Evolutionary conservation across 495 filamentous ascomycete genomes (phyloP), one percentile per base, ranked within the genome.

Genomic region (Penicillium fimorum): DNA sequence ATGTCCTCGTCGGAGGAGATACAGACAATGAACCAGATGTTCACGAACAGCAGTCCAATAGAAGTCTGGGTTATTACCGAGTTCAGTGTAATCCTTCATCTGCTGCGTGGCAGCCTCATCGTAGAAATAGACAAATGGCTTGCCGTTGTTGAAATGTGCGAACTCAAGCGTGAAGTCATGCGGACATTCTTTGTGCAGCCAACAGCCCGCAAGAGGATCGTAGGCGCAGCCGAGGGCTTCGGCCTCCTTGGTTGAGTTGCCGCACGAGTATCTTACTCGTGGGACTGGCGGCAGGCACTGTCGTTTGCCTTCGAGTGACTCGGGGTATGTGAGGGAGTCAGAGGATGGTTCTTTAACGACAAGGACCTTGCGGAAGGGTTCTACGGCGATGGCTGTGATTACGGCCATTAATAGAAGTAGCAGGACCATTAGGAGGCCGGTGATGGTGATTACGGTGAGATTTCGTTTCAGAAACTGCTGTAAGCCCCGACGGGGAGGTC

Each of bases 21-120:
- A 60, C 25, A 60, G 35, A 37, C 58, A 60, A 42, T 60, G 58
- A 20, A 60, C 58, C 13, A 60, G 33, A 22, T 60, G 58, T 20
- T 60, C 58, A 9, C 58, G 58, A 5, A 57, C 43, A 12, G 47
- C 47, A 29, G 58, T 60, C 58, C 58, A 60, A 20, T 60, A 60
- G 33, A 41, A 47, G 22, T 47, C 55, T 7, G 33, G 47, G 27
- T 57, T 60, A 17, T 50, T 42, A 2, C 58, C 58, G 15, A 60
- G 47, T 35, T 60, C 58, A 12, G 46, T 47, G 9, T 60, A 60
- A 8, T 60, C 53, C 25, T 52, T 60, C 53, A 60, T 60, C n/a
- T 35, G 53, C n/a, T 42, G 48, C 9, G 53, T 60, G 9, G 53
- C 53, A 1, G 32, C 53, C 30, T 57, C 58, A 24, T 60, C 58